Base-by-base conservation (phyloP, 805 yeast species). In the Candida tammaniensis region DNA sequence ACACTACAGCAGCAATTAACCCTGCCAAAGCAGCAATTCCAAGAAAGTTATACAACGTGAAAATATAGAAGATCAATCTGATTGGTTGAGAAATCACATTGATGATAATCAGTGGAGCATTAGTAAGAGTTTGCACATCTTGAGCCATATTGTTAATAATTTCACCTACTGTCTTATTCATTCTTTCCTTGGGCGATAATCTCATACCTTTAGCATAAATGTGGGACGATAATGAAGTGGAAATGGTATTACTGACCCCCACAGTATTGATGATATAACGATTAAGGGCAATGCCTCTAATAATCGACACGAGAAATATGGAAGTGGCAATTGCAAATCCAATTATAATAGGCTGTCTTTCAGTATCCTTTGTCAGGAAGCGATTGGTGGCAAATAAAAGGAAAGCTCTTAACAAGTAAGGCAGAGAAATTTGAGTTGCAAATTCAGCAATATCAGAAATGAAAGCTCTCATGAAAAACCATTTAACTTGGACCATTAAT, bases 1-100 rank as follows among this genome's bases (percentile, higher is more conserved):
- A 47, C 5, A 65, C 30, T 12, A 50, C 35, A 0, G 68, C 64
- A 5, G 57, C 45, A 2, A 40, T 41, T 28, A 62, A 44, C 17
- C 71, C 71, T 1, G 63, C 65, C 46, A 59, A 47, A 25, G 61
- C 58, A 12, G 68, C 57, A 35, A 47, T 40, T 0, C 68, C 67
- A 21, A 65, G 38, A 27, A 65, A 49, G 27, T 53, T 54, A 48
- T 55, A 57, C 26, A 65, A 52, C 7, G 68, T 57, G 13, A 48
- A 27, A 30, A 65, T 47, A 33, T 61, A 54, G 31, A 57, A 17
- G 5, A 44, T 33, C 18, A 59, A 42, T 33, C 52, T 45, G 7
- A 59, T 28, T 9, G 64, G 59, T 22, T 51, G 51, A 5, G 51
- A 40, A 5, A 57, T 17, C 20, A 49, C 22, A 26, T 48, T 55